Evolutionary conservation across 805 yeast species (phyloP).

Genomic region (Sugiyamaella marilandica): DNA sequence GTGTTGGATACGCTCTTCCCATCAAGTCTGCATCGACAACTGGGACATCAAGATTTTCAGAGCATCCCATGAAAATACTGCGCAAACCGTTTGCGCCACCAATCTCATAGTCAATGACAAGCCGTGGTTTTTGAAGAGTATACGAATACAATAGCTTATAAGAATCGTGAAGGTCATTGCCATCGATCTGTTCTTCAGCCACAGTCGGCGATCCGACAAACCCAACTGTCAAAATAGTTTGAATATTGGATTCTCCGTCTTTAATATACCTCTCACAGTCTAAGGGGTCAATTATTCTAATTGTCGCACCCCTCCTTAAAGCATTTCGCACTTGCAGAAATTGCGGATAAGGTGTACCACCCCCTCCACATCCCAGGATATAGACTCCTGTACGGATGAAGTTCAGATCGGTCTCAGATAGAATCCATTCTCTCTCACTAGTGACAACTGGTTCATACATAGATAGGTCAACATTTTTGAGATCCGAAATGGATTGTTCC

Average conservation of each 20-base stretch:
- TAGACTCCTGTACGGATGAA: conserved; percentile 41
- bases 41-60: conserved; percentile 7
- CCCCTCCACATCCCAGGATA: conserved; percentile 48
- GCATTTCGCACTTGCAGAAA: conserved; percentile 33
- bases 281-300: conserved; percentile 32
- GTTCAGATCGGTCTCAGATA: conserved; percentile 39
- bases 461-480: not conserved
- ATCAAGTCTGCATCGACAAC: conserved; percentile 39
- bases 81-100: conserved; percentile 30
- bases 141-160: conserved; percentile 18
- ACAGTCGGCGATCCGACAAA: conserved; percentile 47
- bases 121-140: not conserved
- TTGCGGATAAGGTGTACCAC: conserved; percentile 43
- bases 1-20: conserved; percentile 48
- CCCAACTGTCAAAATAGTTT: conserved; percentile 33
- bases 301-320: conserved; percentile 34
- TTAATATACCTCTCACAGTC: conserved; percentile 19
- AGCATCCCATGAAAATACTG: conserved; percentile 2
- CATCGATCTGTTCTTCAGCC: conserved; percentile 36
- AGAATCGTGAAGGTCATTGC: conserved; percentile 36
- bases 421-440: conserved; percentile 32
- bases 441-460: conserved; percentile 12
- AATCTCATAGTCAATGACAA: conserved; percentile 22
- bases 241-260: conserved; percentile 7
- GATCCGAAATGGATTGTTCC: not conserved